A percentile compares a stretch with the other conserved stretches of the same genome.
Evolutionary conservation across 306 rosid species (phyloP).

Genomic region (Lathyrus tuberosus): DNA sequence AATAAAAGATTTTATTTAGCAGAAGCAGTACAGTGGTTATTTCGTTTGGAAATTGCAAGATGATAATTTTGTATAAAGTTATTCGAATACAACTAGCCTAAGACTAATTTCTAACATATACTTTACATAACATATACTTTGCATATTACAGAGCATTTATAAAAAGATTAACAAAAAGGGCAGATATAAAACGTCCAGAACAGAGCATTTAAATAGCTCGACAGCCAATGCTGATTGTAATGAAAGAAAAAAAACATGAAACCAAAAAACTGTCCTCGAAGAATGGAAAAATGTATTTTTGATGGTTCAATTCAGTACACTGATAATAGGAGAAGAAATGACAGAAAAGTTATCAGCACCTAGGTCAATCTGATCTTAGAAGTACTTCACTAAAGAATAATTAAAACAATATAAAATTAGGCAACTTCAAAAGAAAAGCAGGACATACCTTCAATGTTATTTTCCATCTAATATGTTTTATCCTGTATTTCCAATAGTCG

Average conservation of each 20-base stretch:
- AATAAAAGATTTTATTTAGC: too few relatives aligned
- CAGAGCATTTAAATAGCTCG: conserved; percentile 12
- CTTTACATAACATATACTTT: too few relatives aligned
- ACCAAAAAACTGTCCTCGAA: not conserved
- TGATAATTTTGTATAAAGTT: too few relatives aligned
- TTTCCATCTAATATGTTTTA: conserved; percentile 79
- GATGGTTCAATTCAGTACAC: conserved; percentile 24
- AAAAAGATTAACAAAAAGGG: conserved; percentile 2
- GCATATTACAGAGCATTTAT: too few relatives aligned
- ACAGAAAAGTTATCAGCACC: not conserved
- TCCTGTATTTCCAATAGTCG: conserved; percentile 83
- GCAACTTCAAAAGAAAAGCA: conserved; percentile 29
- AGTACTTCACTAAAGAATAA: conserved; percentile 23
- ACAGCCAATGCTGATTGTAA: conserved; percentile 5
- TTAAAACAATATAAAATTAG: conserved; percentile 21
- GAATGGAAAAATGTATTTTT: not conserved
- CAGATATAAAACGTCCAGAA: conserved; percentile 9
- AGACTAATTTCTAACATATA: too few relatives aligned
- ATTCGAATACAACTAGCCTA: too few relatives aligned
- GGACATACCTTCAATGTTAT: conserved; percentile 77
- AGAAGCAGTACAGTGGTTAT: too few relatives aligned
- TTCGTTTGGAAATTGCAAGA: too few relatives aligned
- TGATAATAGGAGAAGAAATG: conserved; percentile 18
- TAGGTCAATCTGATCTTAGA: conserved; percentile 17
- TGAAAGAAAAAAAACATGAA: not conserved